phyloP scores from a whole-genome alignment of 257 asterid genomes.

The Vinca minor region DNA sequence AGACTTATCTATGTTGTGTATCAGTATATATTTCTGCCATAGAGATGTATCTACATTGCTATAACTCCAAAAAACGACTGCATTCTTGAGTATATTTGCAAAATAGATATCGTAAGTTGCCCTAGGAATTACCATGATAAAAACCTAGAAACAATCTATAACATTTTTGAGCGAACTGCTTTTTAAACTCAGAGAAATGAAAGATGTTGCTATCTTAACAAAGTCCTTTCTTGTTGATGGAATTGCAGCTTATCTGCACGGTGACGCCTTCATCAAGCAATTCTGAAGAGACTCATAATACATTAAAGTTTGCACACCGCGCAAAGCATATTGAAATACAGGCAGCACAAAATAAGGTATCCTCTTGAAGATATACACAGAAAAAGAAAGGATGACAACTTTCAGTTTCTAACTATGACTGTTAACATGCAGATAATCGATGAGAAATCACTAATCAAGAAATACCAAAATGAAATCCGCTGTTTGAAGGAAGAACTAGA shows the following conservation, averaged over 20 bases:
- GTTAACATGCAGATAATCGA: conserved; percentile 78
- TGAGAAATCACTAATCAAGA: conserved; percentile 94
- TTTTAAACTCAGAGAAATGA: background rate
- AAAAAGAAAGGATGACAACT: conserved; percentile 5
- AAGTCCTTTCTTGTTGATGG: conserved; percentile 15
- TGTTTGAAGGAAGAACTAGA: conserved; percentile 91
- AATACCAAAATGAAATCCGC: conserved; percentile 92
- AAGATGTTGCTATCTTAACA: background rate
- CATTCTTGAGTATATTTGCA: background rate
- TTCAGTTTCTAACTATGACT: conserved; percentile 19
- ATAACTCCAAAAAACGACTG: background rate
- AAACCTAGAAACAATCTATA: background rate
- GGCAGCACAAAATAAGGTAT: conserved; percentile 91
- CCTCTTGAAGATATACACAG: conserved; percentile 15
- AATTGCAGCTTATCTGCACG: conserved; percentile 77
- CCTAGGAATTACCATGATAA: background rate
- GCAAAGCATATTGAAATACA: conserved; percentile 95
- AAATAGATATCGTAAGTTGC: background rate
- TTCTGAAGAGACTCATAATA: conserved; percentile 97
- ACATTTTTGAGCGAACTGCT: background rate
- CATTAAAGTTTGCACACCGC: conserved; percentile 97
- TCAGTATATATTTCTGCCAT: conserved; percentile 53
- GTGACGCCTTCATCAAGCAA: conserved; percentile 96
- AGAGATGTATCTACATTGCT: conserved; percentile 10
- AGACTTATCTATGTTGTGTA: conserved; percentile 26